phyloP scores from a whole-genome alignment of 768 basidiomycete species.

The Russula brevipes region DNA sequence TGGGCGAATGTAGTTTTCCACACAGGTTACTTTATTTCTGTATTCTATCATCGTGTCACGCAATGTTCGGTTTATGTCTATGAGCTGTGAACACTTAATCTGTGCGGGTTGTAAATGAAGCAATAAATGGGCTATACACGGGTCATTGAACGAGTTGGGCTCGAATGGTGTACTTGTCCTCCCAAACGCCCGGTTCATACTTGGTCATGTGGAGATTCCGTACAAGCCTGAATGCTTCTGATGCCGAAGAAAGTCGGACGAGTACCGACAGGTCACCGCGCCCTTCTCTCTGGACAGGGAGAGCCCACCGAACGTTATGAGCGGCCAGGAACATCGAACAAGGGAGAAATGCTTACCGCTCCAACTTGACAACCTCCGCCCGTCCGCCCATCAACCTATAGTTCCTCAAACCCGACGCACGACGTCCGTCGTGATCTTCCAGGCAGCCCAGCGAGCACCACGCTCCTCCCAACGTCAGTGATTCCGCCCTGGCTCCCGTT shows the following conservation, averaged over 20 bases:
- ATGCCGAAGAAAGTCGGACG: constrained; percentile 48
- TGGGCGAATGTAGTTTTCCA: constrained; percentile 56
- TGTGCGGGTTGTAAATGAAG: constrained; percentile 1
- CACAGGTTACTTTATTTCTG: constrained; percentile 11
- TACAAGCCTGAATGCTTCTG: constrained; percentile 67
- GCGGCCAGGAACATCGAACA: not conserved
- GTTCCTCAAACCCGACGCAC: constrained; percentile 40
- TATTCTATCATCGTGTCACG: constrained; percentile 17
- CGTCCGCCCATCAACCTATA: constrained; percentile 44
- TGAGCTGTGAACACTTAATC: constrained; percentile 7
- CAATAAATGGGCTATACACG: not conserved
- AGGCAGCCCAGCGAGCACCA: constrained; percentile 60
- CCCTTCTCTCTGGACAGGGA: constrained; percentile 26
- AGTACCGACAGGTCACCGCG: constrained; percentile 47
- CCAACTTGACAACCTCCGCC: constrained; percentile 47
- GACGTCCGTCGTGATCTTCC: constrained; percentile 34
- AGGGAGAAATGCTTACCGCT: constrained; percentile 38
- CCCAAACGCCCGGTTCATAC: constrained; percentile 36
- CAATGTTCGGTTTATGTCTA: constrained; percentile 13
- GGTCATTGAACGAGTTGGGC: constrained; percentile 49
- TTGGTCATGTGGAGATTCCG: constrained; percentile 57
- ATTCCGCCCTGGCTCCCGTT: constrained; percentile 52
- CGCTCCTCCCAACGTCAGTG: constrained; percentile 45
- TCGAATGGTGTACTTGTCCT: constrained; percentile 40
- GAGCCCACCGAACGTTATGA: not conserved